Base-by-base conservation (phyloP, 2,329 filamentous ascomycete genomes). In the Salinomyces thailandicus region DNA sequence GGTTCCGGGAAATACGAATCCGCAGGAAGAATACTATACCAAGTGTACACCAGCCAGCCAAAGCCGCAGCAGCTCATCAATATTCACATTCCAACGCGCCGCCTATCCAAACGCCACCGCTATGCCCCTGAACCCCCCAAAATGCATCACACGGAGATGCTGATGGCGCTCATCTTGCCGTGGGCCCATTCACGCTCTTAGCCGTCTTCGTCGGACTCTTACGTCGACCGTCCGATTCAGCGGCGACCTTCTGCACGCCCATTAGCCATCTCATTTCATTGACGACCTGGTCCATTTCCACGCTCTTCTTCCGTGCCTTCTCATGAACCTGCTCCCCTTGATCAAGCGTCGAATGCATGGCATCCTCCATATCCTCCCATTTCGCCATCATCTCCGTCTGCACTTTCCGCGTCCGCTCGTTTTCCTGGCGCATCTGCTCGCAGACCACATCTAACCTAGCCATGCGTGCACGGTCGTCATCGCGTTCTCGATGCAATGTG, bases 221-320 rank as follows among this genome's bases (percentile, higher is more conserved):
- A n/a, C n/a, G n/a, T n/a, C n/a, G n/a, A n/a, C n/a, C n/a, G n/a
- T n/a, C n/a, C n/a, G n/a, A n/a, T n/a, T n/a, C n/a, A n/a, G n/a
- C 22, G n/a, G 22, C 22, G 9, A n/a, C 49, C 42, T 72, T 62
- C 62, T 81, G 78, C 35, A 82, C 70, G 36, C 71, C 75, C 45
- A 86, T 68, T 11, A 81, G 79, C 81, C 81, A 86, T 52, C 67
- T 74, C 58, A 87, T 68, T 63, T 84, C 75, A 44, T 76, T 68
- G 34, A 82, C 61, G 17, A 75, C 64, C 38, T 58, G 59, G 44
- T 75, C 66, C 48, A 81, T 79, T 51, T 80, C 72, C 17, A 68
- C 61, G 52, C 83, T 79, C 44, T 75, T 68, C 45, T 63, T 61
- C 20, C 61, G 64, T 4, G 75, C 75, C 43, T 68, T 66, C 26